Base-by-base conservation (phyloP, 768 basidiomycete genomes). In the Russula foetens region DNA sequence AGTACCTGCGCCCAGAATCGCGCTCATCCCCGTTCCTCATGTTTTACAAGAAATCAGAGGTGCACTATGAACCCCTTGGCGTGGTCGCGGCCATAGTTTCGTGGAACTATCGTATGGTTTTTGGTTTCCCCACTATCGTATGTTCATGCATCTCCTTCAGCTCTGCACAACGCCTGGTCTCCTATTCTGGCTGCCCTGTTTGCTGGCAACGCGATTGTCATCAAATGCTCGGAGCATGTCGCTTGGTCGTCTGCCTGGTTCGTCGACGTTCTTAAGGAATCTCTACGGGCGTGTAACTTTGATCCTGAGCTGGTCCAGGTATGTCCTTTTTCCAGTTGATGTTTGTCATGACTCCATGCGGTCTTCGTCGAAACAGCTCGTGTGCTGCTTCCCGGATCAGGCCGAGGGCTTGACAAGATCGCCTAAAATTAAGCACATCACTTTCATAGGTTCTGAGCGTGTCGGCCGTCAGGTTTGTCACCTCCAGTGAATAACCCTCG, bases 181-280 rank as follows among this genome's bases (percentile, higher is more conserved):
- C 96, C 96, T 2, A 92, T 99, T 59, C 75, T 98, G 31, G 92
- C 96, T 7, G 81, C 87, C 9, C 79, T 99, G 41, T 96, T 97
- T 71, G 79, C 94, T 8, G 97, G 96, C 6, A 96, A 98, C 69
- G 85, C 81, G 24, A 77, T 96, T 46, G 86, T 98, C 4, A 76
- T 98, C 41, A 98, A 98, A 72, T 95, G 91, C 67, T 92, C 90
- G 5, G 92, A 95, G 68, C 80, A 91, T 59, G 96, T 98, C 39
- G 79, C 92, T 14, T 99, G 96, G 95, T 92, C 90, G 2, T 86
- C 90, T 0, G 77, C 71, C 21, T 91, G 85, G 85, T 96, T 90
- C 67, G 79, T 95, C 12, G 84, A 83, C 3, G 90, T 85, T 2
- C 85, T 98, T 63, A 79, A 81, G 60, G 79, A 81, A 50, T 90